A percentile compares a stretch with the other conserved stretches of the same genome.
Conservation (phyloP, 2,329 filamentous ascomycete genomes). For the Epichloe baconii region DNA sequence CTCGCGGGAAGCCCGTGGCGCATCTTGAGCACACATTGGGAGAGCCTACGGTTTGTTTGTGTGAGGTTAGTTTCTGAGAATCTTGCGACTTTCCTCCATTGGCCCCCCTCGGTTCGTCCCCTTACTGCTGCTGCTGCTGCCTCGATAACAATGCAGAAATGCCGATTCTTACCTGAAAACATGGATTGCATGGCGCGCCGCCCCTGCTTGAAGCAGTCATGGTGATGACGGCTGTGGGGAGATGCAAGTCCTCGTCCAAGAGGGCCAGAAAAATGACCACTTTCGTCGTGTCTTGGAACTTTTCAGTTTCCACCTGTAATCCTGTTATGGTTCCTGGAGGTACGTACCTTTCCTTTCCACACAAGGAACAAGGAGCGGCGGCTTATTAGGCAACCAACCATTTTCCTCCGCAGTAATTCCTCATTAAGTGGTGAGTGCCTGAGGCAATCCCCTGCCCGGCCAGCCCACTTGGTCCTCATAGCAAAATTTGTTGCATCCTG, state of each 20-base stretch:
- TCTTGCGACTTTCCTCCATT: not conserved
- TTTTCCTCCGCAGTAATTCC: not conserved
- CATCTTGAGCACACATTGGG: slow-evolving; percentile 25
- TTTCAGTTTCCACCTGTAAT: slow-evolving; percentile 6
- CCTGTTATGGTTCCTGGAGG: not conserved
- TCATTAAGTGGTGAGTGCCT: slow-evolving; percentile 10
- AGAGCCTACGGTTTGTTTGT: slow-evolving; percentile 10
- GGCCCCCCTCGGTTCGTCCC: too few relatives aligned
- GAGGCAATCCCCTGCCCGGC: slow-evolving; percentile 11
- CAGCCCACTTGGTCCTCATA: not conserved
- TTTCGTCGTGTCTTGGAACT: slow-evolving; percentile 9
- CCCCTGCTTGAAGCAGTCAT: slow-evolving; percentile 46
- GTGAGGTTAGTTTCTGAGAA: not conserved
- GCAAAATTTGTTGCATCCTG: slow-evolving; percentile 9
- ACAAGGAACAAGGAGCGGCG: not conserved
- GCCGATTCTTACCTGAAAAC: slow-evolving; percentile 32
- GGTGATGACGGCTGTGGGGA: slow-evolving; percentile 1
- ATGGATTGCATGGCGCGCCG: slow-evolving; percentile 34
- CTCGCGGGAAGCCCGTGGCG: slow-evolving; percentile 18
- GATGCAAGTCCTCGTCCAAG: slow-evolving; percentile 2
- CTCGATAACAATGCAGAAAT: not conserved
- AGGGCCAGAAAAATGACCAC: slow-evolving; percentile 1
- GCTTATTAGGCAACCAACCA: slow-evolving; percentile 2
- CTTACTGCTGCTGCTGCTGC: not conserved
- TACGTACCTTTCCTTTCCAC: not conserved